Conservation (phyloP, 2,329 filamentous ascomycete species). For the Aspergillus versicolor region DNA sequence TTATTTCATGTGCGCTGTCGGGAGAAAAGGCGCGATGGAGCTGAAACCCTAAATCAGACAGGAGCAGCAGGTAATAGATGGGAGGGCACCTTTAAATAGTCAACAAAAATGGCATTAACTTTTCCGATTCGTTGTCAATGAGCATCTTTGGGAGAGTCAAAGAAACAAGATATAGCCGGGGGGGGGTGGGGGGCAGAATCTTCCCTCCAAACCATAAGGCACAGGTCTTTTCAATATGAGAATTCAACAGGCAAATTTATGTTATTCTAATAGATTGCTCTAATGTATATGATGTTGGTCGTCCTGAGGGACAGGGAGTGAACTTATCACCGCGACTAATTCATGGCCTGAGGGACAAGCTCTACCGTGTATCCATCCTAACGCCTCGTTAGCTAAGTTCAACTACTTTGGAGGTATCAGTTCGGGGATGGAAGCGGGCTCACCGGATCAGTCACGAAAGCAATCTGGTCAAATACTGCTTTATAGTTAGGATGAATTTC, state of each 20-base stretch:
- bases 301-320: neutral
- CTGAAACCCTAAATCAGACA: too few species aligned
- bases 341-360: conserved; percentile 31
- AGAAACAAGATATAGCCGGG: too few species aligned
- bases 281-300: neutral
- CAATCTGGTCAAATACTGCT: conserved; percentile 36
- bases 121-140: too few species aligned
- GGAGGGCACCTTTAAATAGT: too few species aligned
- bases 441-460: conserved; percentile 41
- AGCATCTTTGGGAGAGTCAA: too few species aligned
- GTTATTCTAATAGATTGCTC: neutral
- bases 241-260: neutral
- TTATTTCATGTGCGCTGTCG: too few species aligned
- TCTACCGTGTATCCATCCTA: conserved; percentile 38
- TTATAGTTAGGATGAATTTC: conserved; percentile 36
- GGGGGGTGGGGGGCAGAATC: too few species aligned
- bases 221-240: neutral
- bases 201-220: too few species aligned
- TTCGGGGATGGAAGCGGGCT: conserved; percentile 14
- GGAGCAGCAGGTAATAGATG: too few species aligned
- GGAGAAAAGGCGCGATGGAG: too few species aligned
- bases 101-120: too few species aligned
- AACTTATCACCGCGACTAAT: neutral
- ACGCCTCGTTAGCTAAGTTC: neutral
- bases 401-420: neutral